Percentiles rank a stretch among this genome's conserved stretches.
These are phyloP conservation scores for Chrysopogon serrulatus DNA, from an alignment of 176 grass and related monocot species.

Conservation along the genomic window DNA sequence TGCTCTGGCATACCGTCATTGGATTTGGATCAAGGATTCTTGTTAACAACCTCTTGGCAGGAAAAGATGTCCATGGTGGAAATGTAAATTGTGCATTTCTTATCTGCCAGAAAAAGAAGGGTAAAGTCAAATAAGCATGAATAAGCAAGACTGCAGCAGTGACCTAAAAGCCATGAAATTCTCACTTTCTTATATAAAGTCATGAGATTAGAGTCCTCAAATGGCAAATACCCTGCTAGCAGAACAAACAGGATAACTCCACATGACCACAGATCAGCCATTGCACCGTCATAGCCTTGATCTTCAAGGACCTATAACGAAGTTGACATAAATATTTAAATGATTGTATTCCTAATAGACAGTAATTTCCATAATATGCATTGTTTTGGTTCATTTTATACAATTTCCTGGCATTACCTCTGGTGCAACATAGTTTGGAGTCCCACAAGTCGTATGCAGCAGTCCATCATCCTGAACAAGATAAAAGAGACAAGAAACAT, in stretches of 20 bases:
- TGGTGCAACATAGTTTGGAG: conserved; percentile 98
- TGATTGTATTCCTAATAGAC: background rate
- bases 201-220: conserved; percentile 97
- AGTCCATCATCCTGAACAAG: conserved; percentile 81
- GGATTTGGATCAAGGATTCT: conserved; percentile 95
- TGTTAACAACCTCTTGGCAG: conserved; percentile 90
- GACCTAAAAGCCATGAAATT: conserved; percentile 9
- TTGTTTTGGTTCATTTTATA: background rate
- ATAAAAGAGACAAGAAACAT: background rate
- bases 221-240: conserved; percentile 98
- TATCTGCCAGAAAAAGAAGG: conserved; percentile 49
- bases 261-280: conserved; percentile 98
- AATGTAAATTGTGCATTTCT: conserved; percentile 70
- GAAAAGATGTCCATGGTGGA: conserved; percentile 85
- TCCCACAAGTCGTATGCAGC: conserved; percentile 93
- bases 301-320: conserved; percentile 78
- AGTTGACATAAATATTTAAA: background rate
- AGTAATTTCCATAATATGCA: background rate
- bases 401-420: conserved; percentile 46
- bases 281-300: conserved; percentile 94
- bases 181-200: conserved; percentile 91
- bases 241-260: conserved; percentile 98
- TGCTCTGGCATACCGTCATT: conserved; percentile 54
- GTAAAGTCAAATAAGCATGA: conserved; percentile 17
- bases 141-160: background rate